Base-by-base conservation (phyloP, 176 grass and related monocot genomes). In the Zea luxurians region DNA sequence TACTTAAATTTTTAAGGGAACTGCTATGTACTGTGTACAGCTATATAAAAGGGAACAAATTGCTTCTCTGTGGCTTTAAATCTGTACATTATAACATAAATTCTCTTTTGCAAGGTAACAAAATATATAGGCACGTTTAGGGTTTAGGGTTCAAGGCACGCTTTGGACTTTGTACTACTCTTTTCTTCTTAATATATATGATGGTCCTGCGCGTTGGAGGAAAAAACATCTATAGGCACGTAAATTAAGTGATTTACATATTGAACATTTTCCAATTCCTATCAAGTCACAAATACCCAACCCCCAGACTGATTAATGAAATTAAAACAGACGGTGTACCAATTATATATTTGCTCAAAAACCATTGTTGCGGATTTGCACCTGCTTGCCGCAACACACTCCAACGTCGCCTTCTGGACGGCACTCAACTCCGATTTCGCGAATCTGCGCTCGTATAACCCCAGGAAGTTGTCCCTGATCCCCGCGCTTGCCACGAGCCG, bases 401-500 rank as follows among this genome's bases (percentile, higher is more conserved):
- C 95, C 17, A 98, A 83, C 8, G 85, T 35, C 1, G 17, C 50
- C 83, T 77, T 94, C 80, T 94, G 91, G 12, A 80, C 78, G 48
- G 84, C 40, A 13, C 89, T 89, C 61, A 98, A 20, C 21, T 98
- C 92, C 3, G 87, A 78, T 43, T 86, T 85, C 2, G 87, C 85
- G 47, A 84, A 86, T 74, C 85, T 90, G 18, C 87, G 87, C 70
- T 98, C 89, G 61, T 94, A 95, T 75, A 98, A 74, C 78, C 96
- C 96, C 21, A 98, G 82, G 70, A 92, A 98, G 83, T 72, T 90
- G 69, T 94, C 89, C 85, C 92, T 86, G 64, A 93, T 70, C 60
- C 62, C 67, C n/a, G 87, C 68, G 70, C 85, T 84, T 10, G 86
- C 76, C 41, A 94, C 73, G 38, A 98, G 65, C 83, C 83, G 89